These are phyloP conservation scores for Phylloporus sp. DNA, from an alignment of 768 basidiomycete species.

Conservation along the genomic window DNA sequence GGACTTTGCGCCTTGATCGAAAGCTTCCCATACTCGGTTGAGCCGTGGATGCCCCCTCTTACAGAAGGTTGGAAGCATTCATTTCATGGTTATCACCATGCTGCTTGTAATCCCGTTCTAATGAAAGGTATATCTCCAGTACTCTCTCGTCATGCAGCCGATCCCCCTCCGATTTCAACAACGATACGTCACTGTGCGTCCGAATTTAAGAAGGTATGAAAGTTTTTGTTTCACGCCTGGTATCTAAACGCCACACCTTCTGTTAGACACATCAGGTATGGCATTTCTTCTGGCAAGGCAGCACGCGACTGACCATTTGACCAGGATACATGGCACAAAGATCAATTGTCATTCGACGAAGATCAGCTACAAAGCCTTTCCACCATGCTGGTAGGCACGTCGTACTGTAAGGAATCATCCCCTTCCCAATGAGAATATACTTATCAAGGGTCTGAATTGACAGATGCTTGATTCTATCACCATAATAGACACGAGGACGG, in stretches of 20 bases:
- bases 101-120: neutral
- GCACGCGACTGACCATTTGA: constrained; percentile 8
- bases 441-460: constrained; percentile 14
- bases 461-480: constrained; percentile 24
- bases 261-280: constrained; percentile 60
- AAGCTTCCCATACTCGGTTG: constrained; percentile 94
- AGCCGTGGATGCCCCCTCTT: constrained; percentile 84
- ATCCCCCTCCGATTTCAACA: constrained; percentile 87
- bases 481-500: constrained; percentile 1
- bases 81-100: neutral
- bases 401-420: constrained; percentile 60
- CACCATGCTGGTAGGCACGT: constrained; percentile 86
- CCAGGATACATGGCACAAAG: constrained; percentile 90
- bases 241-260: neutral
- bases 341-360: constrained; percentile 82
- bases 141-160: constrained; percentile 72
- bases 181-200: constrained; percentile 84
- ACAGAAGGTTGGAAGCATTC: constrained; percentile 55
- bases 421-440: constrained; percentile 1
- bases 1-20: constrained; percentile 93
- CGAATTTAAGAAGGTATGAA: constrained; percentile 77
- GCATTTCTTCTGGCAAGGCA: neutral
- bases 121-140: constrained; percentile 39
- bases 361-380: constrained; percentile 86
- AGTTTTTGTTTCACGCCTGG: constrained; percentile 7